Conservation (phyloP, 305 asterid genomes). For the Petunia hybrid region DNA sequence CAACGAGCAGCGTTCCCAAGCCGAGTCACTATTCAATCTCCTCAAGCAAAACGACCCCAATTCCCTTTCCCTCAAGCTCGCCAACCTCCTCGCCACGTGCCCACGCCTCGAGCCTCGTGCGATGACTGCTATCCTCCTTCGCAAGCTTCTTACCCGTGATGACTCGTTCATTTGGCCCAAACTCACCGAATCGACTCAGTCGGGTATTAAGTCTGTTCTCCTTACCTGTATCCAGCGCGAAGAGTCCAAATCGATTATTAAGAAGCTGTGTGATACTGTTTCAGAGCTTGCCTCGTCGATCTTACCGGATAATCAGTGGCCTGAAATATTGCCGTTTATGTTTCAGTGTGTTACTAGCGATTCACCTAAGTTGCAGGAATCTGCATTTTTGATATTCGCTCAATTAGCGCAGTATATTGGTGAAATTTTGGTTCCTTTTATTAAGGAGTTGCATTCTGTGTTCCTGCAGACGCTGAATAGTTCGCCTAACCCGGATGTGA, state of each 20-base stretch:
- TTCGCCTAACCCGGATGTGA: constrained; percentile 36
- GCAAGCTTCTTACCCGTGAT: constrained; percentile 35
- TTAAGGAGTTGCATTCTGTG: constrained; percentile 36
- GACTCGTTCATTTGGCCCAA: constrained; percentile 38
- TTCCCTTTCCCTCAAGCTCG: constrained; percentile 33
- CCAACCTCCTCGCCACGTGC: constrained; percentile 33
- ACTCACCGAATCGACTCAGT: constrained; percentile 32
- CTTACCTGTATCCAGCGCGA: constrained; percentile 37
- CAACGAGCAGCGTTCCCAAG: constrained; percentile 42
- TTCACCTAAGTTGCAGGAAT: constrained; percentile 36
- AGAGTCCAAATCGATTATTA: constrained; percentile 34
- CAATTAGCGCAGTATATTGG: constrained; percentile 40
- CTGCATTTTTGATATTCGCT: constrained; percentile 39
- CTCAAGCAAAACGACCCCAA: constrained; percentile 40
- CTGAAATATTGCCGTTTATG: constrained; percentile 39
- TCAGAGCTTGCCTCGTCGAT: constrained; percentile 42
- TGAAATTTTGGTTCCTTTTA: constrained; percentile 33
- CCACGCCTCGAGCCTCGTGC: constrained; percentile 41
- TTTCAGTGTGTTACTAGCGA: constrained; percentile 36
- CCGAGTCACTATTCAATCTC: constrained; percentile 40
- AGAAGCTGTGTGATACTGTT: constrained; percentile 39
- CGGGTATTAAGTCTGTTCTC: constrained; percentile 32
- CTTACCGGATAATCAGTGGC: constrained; percentile 36
- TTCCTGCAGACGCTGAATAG: constrained; percentile 36
- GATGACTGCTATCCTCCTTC: constrained; percentile 40